A percentile compares a stretch with the other conserved stretches of the same genome.
Conservation (phyloP, 306 rosid species). For the Pueraria montana region DNA sequence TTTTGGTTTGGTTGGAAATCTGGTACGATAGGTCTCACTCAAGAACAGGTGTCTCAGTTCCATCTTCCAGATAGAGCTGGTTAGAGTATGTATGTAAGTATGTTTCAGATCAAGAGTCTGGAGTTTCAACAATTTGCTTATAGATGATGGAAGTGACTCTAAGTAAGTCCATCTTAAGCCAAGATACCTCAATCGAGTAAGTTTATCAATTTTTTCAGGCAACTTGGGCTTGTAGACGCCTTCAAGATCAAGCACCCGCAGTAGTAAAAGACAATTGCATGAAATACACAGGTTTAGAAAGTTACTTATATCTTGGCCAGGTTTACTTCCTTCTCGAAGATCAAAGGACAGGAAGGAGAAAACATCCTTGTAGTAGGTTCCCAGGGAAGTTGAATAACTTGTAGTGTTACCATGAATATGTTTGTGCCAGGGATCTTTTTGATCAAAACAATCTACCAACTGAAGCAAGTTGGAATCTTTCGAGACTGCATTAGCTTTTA, state of each 20-base stretch:
- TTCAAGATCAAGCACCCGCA: conserved; percentile 62
- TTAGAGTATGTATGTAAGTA: conserved; percentile 48
- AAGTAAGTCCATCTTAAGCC: conserved; percentile 59
- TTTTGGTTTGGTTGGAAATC: conserved; percentile 25
- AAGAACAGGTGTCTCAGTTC: conserved; percentile 51
- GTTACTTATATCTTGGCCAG: conserved; percentile 47
- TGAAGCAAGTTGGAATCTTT: background rate
- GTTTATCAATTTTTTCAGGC: conserved; percentile 46
- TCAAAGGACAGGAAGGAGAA: conserved; percentile 48
- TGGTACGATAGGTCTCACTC: conserved; percentile 39
- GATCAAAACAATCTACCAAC: conserved; percentile 27
- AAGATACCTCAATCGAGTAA: conserved; percentile 52
- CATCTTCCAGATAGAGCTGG: conserved; percentile 55
- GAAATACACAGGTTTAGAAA: conserved; percentile 37
- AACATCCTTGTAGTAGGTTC: conserved; percentile 6
- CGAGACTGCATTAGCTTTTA: no score
- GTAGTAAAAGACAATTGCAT: background rate
- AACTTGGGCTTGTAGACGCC: conserved; percentile 51
- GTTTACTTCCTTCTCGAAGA: conserved; percentile 48
- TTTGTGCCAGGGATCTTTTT: background rate
- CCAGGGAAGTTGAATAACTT: background rate
- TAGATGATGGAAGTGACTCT: conserved; percentile 49
- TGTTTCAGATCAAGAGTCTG: conserved; percentile 59
- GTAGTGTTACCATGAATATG: conserved; percentile 35
- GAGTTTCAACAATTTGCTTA: conserved; percentile 49